Evolutionary conservation across 108 stramenopile species (phyloP), one percentile per base, ranked within the genome.

Genomic region (Cyclotella choctawhatcheeana): DNA sequence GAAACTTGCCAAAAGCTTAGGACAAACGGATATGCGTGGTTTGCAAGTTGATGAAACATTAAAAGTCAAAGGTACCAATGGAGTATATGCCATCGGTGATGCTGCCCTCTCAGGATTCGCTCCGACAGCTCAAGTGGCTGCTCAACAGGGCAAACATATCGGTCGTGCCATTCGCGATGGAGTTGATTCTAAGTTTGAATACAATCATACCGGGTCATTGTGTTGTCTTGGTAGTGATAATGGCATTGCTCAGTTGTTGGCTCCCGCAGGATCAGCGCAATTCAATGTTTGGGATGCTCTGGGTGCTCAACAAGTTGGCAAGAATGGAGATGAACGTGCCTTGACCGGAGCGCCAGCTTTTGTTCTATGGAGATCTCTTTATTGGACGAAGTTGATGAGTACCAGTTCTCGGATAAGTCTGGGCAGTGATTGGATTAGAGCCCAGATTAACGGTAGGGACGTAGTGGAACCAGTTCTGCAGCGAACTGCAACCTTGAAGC

Each of bases 41-140:
- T 62, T 90, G 58, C 48, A 66, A 26, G 77, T 88, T n/a, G 88
- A 90, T 44, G 77, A 80, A n/a, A n/a, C n/a, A n/a, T n/a, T n/a
- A n/a, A n/a, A n/a, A n/a, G n/a, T n/a, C n/a, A n/a, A n/a, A n/a
- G n/a, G n/a, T n/a, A n/a, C n/a, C n/a, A n/a, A n/a, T n/a, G n/a
- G n/a, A n/a, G 84, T 92, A 3, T 92, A 86, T 35, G 91, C 89
- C 3, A 47, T 91, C 29, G 91, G 91, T n/a, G 91, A 92, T 69
- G 84, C 81, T 18, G 89, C 89, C 1, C 66, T 89, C 52, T 74
- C 84, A 4, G 83, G 86, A 13, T 44, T 10, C 6, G 31, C 78
- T 0, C 78, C 78, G 2, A 85, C 87, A 4, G 91, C 89, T 8
- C 91, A 92, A 62, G 88, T 84, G 5, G 87, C 87, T 1, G 77